Base-by-base conservation (phyloP, 768 basidiomycete genomes). In the Leccinum aurantiacum region DNA sequence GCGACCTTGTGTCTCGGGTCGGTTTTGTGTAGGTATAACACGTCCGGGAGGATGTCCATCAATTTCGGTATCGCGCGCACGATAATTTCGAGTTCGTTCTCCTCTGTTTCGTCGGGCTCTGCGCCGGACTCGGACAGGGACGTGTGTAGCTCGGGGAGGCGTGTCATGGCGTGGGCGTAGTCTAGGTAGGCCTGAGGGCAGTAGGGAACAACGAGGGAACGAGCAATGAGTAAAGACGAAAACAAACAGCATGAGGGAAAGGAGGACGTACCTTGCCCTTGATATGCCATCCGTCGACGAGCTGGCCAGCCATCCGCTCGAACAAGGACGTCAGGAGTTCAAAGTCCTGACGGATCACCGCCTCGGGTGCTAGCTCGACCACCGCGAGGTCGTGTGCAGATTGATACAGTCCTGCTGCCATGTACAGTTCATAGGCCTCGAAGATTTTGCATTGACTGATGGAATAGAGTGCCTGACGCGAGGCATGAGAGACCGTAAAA, bases 351-450 rank as follows among this genome's bases (percentile, higher is more conserved):
- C 77, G 65, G 31, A 98, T 80, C 57, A 97, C 79, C 0, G 89
- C 92, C 63, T 98, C 96, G 1, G 93, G 91, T 6, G 90, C 92
- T 8, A 99, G 82, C 60, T 95, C 88, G n/a, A 80, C 74, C 31
- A 95, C 80, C n/a, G 91, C 91, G 47, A 98, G 79, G 52, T 86
- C 83, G 69, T 97, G 95, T 1, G 96, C 95, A 5, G 84, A 75
- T 59, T 87, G 81, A 62, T 85, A 88, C 35, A 86, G 71, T 19
- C 85, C 84, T 2, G 93, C 93, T 27, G 83, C 71, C 53, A 92
- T 75, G 70, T 90, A 90, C 25, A 89, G 76, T 50, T 91, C 84
- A 70, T 91, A 97, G 17, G 93, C 93, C 1, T 81, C 78, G 69
- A 82, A 93, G 3, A 88, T 66, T 33, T 88, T 75, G 54, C 87